Conservation (phyloP, 2,329 filamentous ascomycete species). For the Aspergillus melleus region DNA sequence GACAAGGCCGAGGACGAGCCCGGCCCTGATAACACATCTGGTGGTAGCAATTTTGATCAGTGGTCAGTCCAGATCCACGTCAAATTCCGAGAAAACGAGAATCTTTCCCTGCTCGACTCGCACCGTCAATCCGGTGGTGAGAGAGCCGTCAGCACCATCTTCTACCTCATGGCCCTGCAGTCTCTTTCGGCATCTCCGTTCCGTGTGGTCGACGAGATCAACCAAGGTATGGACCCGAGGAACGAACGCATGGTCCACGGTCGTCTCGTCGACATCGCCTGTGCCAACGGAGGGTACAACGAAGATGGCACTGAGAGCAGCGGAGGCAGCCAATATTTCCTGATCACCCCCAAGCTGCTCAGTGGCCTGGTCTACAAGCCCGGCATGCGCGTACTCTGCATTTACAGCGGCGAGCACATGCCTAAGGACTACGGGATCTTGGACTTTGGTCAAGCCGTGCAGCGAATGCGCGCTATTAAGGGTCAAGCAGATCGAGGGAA, state of each 20-base stretch:
- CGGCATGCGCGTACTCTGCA: constrained; percentile 91
- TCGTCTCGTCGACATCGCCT: constrained; percentile 97
- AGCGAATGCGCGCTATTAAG: constrained; percentile 33
- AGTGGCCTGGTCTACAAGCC: constrained; percentile 80
- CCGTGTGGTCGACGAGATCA: constrained; percentile 98
- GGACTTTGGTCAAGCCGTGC: constrained; percentile 39
- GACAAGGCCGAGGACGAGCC: constrained; percentile 63
- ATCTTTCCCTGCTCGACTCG: constrained; percentile 79
- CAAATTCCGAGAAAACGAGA: constrained; percentile 86
- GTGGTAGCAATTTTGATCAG: constrained; percentile 77
- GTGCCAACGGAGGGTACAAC: constrained; percentile 45
- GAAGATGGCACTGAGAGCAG: constrained; percentile 46
- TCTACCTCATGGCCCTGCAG: constrained; percentile 98
- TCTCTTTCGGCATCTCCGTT: constrained; percentile 91
- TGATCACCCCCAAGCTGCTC: constrained; percentile 95
- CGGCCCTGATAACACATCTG: constrained; percentile 30
- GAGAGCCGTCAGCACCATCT: constrained; percentile 93
- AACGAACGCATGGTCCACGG: constrained; percentile 98
- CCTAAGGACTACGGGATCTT: constrained; percentile 39
- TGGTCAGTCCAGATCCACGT: constrained; percentile 95
- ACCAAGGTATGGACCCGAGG: constrained; percentile 98
- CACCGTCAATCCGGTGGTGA: constrained; percentile 96
- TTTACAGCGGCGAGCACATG: constrained; percentile 77
- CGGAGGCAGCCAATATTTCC: constrained; percentile 75
- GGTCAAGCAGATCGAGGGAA: constrained; percentile 14